Evolutionary conservation across 352 stramenopile genomes (phyloP).

Genomic region (Phytophthora hibernalis): DNA sequence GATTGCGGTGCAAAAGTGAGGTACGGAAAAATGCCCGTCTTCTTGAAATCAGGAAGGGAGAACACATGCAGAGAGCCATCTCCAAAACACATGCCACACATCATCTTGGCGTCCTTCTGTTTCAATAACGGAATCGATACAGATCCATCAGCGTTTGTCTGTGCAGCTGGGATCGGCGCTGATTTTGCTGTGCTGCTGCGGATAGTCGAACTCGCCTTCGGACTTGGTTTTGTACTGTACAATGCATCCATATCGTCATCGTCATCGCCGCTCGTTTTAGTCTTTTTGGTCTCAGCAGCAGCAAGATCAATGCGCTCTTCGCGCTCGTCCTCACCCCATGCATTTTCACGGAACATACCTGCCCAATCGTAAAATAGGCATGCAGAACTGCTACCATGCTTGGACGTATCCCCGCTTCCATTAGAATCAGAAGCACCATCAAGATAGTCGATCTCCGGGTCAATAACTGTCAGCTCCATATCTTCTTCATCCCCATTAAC

Average conservation of each 20-base stretch:
- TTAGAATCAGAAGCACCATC: conserved; percentile 43
- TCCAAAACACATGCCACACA: conserved; percentile 86
- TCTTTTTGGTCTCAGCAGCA: conserved; percentile 22
- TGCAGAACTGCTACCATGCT: conserved; percentile 61
- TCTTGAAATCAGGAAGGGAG: conserved; percentile 84
- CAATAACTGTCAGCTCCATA: conserved; percentile 82
- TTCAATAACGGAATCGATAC: conserved; percentile 61
- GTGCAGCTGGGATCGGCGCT: background rate
- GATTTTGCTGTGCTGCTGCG: conserved; percentile 23
- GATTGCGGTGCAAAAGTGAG: conserved; percentile 82
- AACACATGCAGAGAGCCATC: conserved; percentile 86
- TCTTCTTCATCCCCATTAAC: conserved; percentile 86
- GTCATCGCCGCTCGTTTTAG: conserved; percentile 40
- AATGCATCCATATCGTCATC: conserved; percentile 81
- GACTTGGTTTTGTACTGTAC: conserved; percentile 61
- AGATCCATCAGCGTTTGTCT: conserved; percentile 45
- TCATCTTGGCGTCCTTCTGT: conserved; percentile 70
- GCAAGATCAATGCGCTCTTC: conserved; percentile 38
- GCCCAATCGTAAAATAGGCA: conserved; percentile 89
- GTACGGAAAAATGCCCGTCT: conserved; percentile 83
- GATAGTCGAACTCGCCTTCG: conserved; percentile 19
- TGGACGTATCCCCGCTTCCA: conserved; percentile 34
- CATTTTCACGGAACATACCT: conserved; percentile 76
- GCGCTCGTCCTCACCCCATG: conserved; percentile 61
- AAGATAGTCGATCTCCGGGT: conserved; percentile 71